These are phyloP conservation scores for Penicilliopsis zonata DNA, from an alignment of 495 filamentous ascomycete species.

Conservation along the genomic window DNA sequence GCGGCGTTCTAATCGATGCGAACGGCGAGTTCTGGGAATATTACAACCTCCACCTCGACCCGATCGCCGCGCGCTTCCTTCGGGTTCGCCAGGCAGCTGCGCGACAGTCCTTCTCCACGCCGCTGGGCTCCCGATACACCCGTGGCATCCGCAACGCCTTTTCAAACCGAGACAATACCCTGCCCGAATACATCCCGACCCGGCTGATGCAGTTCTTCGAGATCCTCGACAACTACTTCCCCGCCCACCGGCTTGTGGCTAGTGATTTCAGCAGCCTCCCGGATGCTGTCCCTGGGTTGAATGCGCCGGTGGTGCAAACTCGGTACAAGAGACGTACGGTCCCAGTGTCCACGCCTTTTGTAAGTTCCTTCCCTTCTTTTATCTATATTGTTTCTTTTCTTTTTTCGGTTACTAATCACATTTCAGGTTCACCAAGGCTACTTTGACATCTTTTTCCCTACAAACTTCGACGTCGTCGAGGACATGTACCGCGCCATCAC, in stretches of 20 bases:
- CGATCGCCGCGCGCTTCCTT: conserved; percentile 71
- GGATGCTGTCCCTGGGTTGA: conserved; percentile 67
- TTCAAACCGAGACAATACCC: conserved; percentile 60
- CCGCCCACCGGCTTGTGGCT: conserved; percentile 75
- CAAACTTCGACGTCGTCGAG: conserved; percentile 80
- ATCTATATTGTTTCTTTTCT: not conserved
- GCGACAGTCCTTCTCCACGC: conserved; percentile 39
- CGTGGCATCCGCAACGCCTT: conserved; percentile 46
- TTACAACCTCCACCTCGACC: conserved; percentile 69
- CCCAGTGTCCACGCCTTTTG: conserved; percentile 81
- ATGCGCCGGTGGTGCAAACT: conserved; percentile 93
- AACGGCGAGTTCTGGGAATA: conserved; percentile 91
- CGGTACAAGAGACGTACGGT: conserved; percentile 75
- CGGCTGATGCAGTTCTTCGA: conserved; percentile 94
- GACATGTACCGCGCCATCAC: conserved; percentile 85
- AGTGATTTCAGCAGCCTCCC: conserved; percentile 84
- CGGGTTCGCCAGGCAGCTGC: conserved; percentile 60
- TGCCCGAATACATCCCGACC: conserved; percentile 88
- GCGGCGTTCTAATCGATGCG: conserved; percentile 70
- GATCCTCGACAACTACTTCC: conserved; percentile 74
- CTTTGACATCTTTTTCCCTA: conserved; percentile 98
- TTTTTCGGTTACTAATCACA: not conserved
- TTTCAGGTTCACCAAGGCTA: conserved; percentile 87
- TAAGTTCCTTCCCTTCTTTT: conserved; percentile 29
- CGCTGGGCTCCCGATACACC: conserved; percentile 39